Conservation (phyloP, 352 stramenopile species). For the Phytophthora palmivora region DNA sequence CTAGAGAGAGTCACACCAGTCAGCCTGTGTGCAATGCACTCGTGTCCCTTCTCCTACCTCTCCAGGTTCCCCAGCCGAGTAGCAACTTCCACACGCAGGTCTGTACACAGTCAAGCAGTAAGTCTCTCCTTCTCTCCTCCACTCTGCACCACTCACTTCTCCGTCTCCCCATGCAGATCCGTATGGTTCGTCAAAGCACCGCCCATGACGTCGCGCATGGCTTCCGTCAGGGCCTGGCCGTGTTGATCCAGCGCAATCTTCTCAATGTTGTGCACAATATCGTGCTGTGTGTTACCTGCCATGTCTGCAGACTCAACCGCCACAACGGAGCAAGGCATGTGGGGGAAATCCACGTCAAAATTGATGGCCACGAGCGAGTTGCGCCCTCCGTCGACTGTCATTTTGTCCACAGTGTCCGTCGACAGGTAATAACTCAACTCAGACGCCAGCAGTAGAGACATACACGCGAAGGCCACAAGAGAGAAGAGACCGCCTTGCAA, state of each 20-base stretch:
- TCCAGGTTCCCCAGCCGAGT: constrained; percentile 66
- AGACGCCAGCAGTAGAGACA: constrained; percentile 69
- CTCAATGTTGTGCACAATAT: constrained; percentile 84
- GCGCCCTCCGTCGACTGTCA: constrained; percentile 80
- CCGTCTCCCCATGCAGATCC: constrained; percentile 55
- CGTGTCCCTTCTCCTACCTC: not conserved
- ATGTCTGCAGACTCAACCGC: constrained; percentile 79
- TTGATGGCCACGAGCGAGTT: constrained; percentile 78
- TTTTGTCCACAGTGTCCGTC: constrained; percentile 85
- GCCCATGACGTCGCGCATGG: constrained; percentile 66
- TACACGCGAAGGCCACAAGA: constrained; percentile 70
- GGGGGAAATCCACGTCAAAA: constrained; percentile 84
- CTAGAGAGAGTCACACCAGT: constrained; percentile 21
- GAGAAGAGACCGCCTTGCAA: constrained; percentile 87
- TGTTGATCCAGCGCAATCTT: constrained; percentile 69
- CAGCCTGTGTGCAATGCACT: no score
- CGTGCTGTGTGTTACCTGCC: constrained; percentile 70
- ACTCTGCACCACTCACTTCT: constrained; percentile 45
- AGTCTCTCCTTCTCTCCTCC: not conserved
- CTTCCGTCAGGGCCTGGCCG: constrained; percentile 55
- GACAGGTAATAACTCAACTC: constrained; percentile 83
- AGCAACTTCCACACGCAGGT: constrained; percentile 76
- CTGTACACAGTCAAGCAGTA: constrained; percentile 30
- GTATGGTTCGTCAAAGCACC: constrained; percentile 77
- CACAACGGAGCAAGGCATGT: constrained; percentile 82